Evolutionary conservation across 805 yeast species (phyloP).

Genomic region (Ogataea henricii): DNA sequence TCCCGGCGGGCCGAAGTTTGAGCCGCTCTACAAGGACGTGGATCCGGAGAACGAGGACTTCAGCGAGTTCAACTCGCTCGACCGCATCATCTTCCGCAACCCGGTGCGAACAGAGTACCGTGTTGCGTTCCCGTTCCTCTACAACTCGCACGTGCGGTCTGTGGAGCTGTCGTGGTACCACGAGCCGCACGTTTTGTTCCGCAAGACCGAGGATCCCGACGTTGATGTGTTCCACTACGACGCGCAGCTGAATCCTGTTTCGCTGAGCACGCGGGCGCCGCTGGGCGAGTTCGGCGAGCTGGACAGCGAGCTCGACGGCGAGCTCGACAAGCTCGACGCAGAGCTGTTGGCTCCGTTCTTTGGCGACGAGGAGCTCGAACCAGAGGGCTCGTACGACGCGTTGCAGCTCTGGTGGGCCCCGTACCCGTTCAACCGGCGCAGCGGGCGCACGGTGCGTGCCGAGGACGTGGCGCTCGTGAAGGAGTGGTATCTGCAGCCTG

Average conservation of each 20-base stretch:
- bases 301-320: background rate
- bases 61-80: constrained; percentile 88
- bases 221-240: constrained; percentile 59
- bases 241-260: constrained; percentile 57
- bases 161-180: constrained; percentile 66
- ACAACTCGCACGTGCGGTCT: constrained; percentile 72
- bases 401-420: constrained; percentile 78
- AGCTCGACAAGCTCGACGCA: background rate
- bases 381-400: constrained; percentile 56
- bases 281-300: background rate
- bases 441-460: constrained; percentile 75
- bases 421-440: constrained; percentile 76
- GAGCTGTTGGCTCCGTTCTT: constrained; percentile 53
- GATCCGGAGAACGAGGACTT: constrained; percentile 71
- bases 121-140: constrained; percentile 84
- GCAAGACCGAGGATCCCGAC: constrained; percentile 50
- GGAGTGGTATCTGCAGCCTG: constrained; percentile 76
- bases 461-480: constrained; percentile 88
- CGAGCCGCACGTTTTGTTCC: constrained; percentile 56
- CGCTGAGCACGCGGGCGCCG: constrained; percentile 25
- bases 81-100: constrained; percentile 77
- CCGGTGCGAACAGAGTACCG: constrained; percentile 80
- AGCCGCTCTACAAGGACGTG: constrained; percentile 71
- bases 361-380: constrained; percentile 43
- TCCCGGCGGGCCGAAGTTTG: constrained; percentile 97